These are phyloP conservation scores for Russula sp. DNA, from an alignment of 768 basidiomycete species.

Conservation along the genomic window DNA sequence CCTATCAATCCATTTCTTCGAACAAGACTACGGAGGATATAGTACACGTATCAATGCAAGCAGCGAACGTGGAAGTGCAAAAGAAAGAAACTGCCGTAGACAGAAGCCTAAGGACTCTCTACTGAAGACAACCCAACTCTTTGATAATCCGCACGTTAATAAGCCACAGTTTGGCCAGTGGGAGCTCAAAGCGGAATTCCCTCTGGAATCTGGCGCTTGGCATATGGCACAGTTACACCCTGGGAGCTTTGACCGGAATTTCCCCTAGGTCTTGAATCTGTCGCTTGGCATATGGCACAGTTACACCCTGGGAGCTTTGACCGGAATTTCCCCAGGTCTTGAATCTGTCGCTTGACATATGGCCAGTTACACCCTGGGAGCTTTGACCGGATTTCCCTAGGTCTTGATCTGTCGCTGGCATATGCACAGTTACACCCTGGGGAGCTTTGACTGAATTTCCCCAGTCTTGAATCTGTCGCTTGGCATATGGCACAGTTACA, in stretches of 20 bases:
- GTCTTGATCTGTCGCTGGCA: not conserved
- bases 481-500: slow-evolving; percentile 33
- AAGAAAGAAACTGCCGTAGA: slow-evolving; percentile 11
- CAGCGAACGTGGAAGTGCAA: not conserved
- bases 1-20: slow-evolving; percentile 14
- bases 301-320: slow-evolving; percentile 21
- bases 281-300: not conserved
- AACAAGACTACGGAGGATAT: slow-evolving; percentile 14
- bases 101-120: slow-evolving; percentile 2
- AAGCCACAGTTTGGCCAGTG: not conserved
- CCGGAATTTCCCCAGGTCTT: slow-evolving; percentile 33
- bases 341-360: slow-evolving; percentile 1
- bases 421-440: not conserved
- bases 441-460: slow-evolving; percentile 31
- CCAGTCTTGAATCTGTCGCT: slow-evolving; percentile 17
- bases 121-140: slow-evolving; percentile 18
- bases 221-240: not conserved
- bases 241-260: slow-evolving; percentile 28
- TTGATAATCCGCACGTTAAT: not conserved
- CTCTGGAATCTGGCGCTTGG: slow-evolving; percentile 22
- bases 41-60: slow-evolving; percentile 13
- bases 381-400: not conserved
- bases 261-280: slow-evolving; percentile 31
- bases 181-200: no score
- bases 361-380: not conserved